These are phyloP conservation scores for Neurospora hispaniola DNA, from an alignment of 495 filamentous ascomycete species.

Conservation along the genomic window DNA sequence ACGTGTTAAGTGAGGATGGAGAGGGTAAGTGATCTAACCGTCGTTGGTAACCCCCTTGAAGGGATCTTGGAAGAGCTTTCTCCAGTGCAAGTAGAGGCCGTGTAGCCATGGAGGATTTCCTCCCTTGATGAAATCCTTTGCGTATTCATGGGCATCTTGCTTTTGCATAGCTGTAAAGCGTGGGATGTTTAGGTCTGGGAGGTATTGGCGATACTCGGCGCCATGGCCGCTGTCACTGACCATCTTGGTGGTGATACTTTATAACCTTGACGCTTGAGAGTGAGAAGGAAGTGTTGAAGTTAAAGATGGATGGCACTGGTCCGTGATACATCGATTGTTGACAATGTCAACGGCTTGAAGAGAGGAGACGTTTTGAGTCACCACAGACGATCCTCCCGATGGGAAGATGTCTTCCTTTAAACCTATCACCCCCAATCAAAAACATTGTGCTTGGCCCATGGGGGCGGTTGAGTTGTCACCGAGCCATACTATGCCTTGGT, in stretches of 20 bases:
- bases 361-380: background rate
- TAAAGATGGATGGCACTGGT: background rate
- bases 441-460: background rate
- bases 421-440: background rate
- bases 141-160: conserved; percentile 56
- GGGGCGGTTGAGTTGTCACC: background rate
- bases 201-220: conserved; percentile 28
- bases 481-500: background rate
- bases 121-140: conserved; percentile 45
- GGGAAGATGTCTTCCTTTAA: background rate
- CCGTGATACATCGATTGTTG: background rate
- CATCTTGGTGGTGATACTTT: background rate
- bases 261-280: background rate
- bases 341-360: background rate
- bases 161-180: conserved; percentile 53
- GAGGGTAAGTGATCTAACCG: conserved; percentile 30
- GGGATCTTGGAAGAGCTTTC: conserved; percentile 53
- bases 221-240: background rate
- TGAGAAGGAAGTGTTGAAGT: background rate
- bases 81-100: conserved; percentile 55
- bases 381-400: background rate
- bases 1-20: background rate
- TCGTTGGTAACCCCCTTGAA: conserved; percentile 63
- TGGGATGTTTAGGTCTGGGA: conserved; percentile 48
- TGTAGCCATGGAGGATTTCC: conserved; percentile 59